Base-by-base conservation (phyloP, 2,329 filamentous ascomycete genomes). In the Botryotinia calthae region DNA sequence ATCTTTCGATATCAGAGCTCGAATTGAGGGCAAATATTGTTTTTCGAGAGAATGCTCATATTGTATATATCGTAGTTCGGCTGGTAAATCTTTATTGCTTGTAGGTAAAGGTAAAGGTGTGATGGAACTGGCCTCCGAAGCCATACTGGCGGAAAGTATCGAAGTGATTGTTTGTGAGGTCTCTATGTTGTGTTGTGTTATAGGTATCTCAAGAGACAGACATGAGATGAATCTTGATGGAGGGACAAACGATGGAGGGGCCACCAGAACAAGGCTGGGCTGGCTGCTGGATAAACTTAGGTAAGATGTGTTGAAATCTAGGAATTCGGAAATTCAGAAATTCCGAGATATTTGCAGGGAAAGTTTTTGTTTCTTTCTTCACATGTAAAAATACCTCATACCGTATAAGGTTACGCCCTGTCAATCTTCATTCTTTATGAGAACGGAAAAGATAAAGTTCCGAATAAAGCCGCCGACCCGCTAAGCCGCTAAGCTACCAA, bases 1-100 rank as follows among this genome's bases (percentile, higher is more conserved):
- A 81, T 98, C 96, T 79, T 95, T 97, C 62, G 95, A 96, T 79
- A 99, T 99, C 80, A 99, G 85, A 73, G 95, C 91, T 72, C 95
- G 91, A 82, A 99, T 98, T 59, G 94, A 90, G 51, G 94, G 90
- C 59, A 99, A 89, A 81, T 96, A 88, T 81, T 87, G 82, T 61
- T 85, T 83, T 78, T 91, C 89, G 31, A 90, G 83, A 16, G 82
- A 81, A 80, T 91, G 88, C 73, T 89, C 84, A 79, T 91, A 91
- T 78, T 89, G 89, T 48, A 89, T 83, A 78, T 90, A 91, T 68
- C 84, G 82, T 62, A 91, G 82, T 76, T 87, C 85, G 63, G 82
- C 78, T 16, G 85, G 84, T 20, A 85, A 73, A 51, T 75, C 70
- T 67, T 51, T 54, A 25, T 56, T 42, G 28, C 16, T 70, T 25